These are phyloP conservation scores for Spathaspora arborariae DNA, from an alignment of 805 yeast species.

Conservation along the genomic window DNA sequence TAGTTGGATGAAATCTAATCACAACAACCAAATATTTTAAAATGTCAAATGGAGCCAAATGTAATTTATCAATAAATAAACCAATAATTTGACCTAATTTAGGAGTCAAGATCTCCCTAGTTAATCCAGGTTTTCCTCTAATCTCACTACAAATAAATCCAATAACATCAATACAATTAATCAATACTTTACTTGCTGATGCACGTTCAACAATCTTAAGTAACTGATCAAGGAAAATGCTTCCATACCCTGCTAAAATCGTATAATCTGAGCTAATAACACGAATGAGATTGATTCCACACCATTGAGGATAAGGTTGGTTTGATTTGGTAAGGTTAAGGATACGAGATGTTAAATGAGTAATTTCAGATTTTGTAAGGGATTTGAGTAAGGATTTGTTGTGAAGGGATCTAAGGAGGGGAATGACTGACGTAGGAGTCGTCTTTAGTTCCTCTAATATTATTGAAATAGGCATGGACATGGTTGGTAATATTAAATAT, in stretches of 20 bases:
- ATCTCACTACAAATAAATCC: slow-evolving; percentile 43
- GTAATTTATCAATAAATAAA: slow-evolving; percentile 43
- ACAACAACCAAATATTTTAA: slow-evolving; percentile 34
- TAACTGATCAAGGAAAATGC: slow-evolving; percentile 34
- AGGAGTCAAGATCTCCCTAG: slow-evolving; percentile 82
- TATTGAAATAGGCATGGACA: slow-evolving; percentile 15
- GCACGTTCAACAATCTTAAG: slow-evolving; percentile 36
- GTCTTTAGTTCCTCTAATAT: slow-evolving; percentile 25
- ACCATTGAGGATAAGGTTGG: slow-evolving; percentile 48
- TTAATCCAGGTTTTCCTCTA: slow-evolving; percentile 77
- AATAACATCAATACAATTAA: slow-evolving; percentile 37
- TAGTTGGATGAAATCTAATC: slow-evolving; percentile 61
- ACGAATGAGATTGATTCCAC: slow-evolving; percentile 51
- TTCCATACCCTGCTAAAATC: slow-evolving; percentile 40
- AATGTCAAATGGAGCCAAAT: slow-evolving; percentile 28
- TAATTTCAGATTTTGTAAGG: slow-evolving; percentile 48
- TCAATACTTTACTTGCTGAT: slow-evolving; percentile 27
- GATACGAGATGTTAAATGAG: slow-evolving; percentile 45
- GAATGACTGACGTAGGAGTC: slow-evolving; percentile 24
- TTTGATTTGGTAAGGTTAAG: slow-evolving; percentile 26
- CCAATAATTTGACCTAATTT: slow-evolving; percentile 61
- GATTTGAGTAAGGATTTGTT: slow-evolving; percentile 28
- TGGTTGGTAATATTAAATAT: not conserved
- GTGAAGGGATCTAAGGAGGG: slow-evolving; percentile 28
- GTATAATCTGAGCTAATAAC: slow-evolving; percentile 39